Conservation (phyloP, 2,329 filamentous ascomycete genomes). For the Sarocladiaceae sp. region DNA sequence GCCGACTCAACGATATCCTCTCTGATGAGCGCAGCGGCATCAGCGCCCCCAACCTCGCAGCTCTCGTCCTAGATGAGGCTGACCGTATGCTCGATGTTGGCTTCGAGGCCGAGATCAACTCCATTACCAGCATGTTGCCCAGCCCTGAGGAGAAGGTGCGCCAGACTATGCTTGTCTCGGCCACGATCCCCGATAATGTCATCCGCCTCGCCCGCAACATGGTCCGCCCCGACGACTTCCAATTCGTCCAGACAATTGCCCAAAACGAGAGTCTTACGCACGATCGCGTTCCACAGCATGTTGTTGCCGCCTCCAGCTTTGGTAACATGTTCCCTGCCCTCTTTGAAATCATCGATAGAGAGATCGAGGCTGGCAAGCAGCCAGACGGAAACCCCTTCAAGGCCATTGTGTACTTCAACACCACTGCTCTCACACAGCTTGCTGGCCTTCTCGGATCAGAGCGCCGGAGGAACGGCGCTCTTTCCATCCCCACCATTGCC, state of each 20-base stretch:
- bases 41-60: constrained; percentile 75
- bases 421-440: constrained; percentile 67
- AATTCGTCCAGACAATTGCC: constrained; percentile 85
- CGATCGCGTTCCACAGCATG: constrained; percentile 74
- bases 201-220: constrained; percentile 72
- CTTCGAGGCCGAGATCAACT: constrained; percentile 61
- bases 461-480: constrained; percentile 32
- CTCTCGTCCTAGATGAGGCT: constrained; percentile 92
- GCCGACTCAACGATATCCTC: constrained; percentile 79
- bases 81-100: constrained; percentile 98
- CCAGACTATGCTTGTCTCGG: constrained; percentile 93
- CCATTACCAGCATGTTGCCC: constrained; percentile 62
- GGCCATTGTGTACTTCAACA: constrained; percentile 90
- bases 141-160: constrained; percentile 58
- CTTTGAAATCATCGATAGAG: constrained; percentile 68
- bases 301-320: constrained; percentile 62
- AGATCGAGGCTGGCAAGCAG: constrained; percentile 40
- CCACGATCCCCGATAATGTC: constrained; percentile 83
- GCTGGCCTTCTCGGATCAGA: constrained; percentile 50
- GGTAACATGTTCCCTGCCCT: constrained; percentile 75
- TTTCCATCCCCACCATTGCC: constrained; percentile 35
- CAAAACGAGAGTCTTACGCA: constrained; percentile 83
- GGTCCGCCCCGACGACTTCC: constrained; percentile 74
- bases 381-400: constrained; percentile 67
- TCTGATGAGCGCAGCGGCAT: constrained; percentile 60